Base-by-base conservation (phyloP, 2,329 filamentous ascomycete species). In the Xylaria sp. region DNA sequence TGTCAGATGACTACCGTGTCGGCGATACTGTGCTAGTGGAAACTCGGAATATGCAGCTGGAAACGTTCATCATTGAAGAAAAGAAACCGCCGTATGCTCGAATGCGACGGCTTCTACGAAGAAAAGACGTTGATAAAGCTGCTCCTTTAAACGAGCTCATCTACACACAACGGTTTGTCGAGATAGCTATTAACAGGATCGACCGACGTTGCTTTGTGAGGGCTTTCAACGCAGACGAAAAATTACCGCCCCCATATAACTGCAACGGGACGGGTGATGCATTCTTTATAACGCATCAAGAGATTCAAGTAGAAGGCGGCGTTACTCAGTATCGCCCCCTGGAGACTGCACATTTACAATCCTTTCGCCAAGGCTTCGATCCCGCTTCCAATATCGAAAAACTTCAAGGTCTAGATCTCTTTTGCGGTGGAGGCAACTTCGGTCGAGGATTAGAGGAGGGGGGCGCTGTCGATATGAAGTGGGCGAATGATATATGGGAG, bases 371-470 rank as follows among this genome's bases (percentile, higher is more conserved):
- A 77, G 89, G 89, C 0, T 87, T 87, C 50, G 80, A 90, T 69
- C 85, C 87, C 0, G 56, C 71, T 68, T 1, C 64, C 72, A 48
- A 76, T 65, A 67, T 67, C 0, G 69, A 75, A 19, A 83, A 82
- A 66, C 81, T 92, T 8, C 82, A 81, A 4, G 91, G 90, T 0
- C 79, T 95, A 3, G 92, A 93, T 70, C 81, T 96, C 0, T 97
- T 93, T 74, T 93, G 90, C 71, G 93, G 93, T 0, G 90, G 91
- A 19, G 93, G 93, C 0, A 93, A 90, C 61, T 89, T 96, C 60
- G 93, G 92, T 4, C 85, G 91, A 34, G 93, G 92, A 0, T 81
- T 97, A 0, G 92, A 94, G 77, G 92, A 94, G 61, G 88, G 88
- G 0, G 88, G 89, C 0, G 88, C 84, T 0, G 84, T 94, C 0